Conservation (phyloP, 371 early-diverging fungal genomes). For the Caulochytrium protostelioides region DNA sequence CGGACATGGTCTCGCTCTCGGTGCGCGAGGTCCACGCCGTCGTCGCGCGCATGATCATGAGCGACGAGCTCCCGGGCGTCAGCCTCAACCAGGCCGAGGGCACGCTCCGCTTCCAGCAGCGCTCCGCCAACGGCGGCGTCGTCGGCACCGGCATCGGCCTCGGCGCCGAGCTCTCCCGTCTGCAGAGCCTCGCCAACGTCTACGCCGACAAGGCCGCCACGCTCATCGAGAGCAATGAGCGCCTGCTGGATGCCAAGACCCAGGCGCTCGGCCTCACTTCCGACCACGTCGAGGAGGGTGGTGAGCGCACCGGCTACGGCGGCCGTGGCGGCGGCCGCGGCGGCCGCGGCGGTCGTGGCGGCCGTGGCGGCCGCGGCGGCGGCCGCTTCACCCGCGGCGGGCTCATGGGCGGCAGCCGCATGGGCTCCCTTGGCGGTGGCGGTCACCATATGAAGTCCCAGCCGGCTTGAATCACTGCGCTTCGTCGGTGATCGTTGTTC, state of each 20-base stretch:
- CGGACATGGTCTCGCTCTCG: constrained; percentile 65
- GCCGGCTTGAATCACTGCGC: too few relatives aligned
- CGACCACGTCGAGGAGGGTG: constrained; percentile 3
- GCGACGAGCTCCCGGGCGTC: constrained; percentile 57
- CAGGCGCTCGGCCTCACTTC: constrained; percentile 46
- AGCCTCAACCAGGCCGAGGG: constrained; percentile 57
- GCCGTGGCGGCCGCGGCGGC: not conserved
- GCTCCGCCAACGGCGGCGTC: constrained; percentile 26
- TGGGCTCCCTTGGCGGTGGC: too few relatives aligned
- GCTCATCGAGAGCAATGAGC: constrained; percentile 80
- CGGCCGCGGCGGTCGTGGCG: not conserved
- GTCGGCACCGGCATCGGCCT: constrained; percentile 55
- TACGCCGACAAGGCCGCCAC: constrained; percentile 70
- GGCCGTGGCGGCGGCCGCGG: not conserved
- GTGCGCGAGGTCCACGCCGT: constrained; percentile 41
- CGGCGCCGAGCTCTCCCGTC: constrained; percentile 49
- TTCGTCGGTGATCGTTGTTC: too few relatives aligned
- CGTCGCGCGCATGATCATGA: constrained; percentile 78
- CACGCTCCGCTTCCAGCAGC: constrained; percentile 20
- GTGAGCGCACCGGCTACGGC: not conserved
- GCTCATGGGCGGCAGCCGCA: too few relatives aligned
- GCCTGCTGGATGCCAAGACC: constrained; percentile 47
- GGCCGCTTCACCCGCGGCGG: too few relatives aligned
- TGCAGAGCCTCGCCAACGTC: constrained; percentile 62
- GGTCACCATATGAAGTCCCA: too few relatives aligned